Percentiles rank a stretch among this genome's conserved stretches.
These are phyloP conservation scores for Rusavskia elegans DNA, from an alignment of 495 filamentous ascomycete species.

Conservation along the genomic window DNA sequence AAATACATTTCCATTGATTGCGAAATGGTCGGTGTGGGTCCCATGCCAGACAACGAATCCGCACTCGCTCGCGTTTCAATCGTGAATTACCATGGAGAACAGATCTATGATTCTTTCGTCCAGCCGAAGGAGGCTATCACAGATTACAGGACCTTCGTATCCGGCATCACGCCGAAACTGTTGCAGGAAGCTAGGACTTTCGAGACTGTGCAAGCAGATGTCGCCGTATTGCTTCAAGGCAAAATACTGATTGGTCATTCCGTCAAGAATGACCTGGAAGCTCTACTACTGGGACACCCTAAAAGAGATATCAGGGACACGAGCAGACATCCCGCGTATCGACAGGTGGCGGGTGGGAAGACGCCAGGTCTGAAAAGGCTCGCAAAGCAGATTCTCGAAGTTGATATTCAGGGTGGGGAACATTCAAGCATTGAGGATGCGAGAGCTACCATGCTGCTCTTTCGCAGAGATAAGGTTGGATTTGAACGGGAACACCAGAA, in stretches of 20 bases:
- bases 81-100: constrained; percentile 81
- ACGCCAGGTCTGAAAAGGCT: constrained; percentile 65
- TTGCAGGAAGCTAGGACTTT: constrained; percentile 55
- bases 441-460: constrained; percentile 72
- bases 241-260: constrained; percentile 79
- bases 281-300: constrained; percentile 59
- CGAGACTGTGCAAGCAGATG: constrained; percentile 54
- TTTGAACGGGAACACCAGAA: constrained; percentile 69
- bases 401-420: constrained; percentile 67
- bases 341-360: constrained; percentile 54
- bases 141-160: constrained; percentile 78
- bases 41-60: constrained; percentile 45
- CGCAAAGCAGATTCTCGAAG: constrained; percentile 58
- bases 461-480: constrained; percentile 58
- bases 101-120: constrained; percentile 86
- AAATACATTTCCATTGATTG: constrained; percentile 91
- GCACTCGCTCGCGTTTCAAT: constrained; percentile 70
- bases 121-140: constrained; percentile 58
- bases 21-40: constrained; percentile 91
- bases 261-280: constrained; percentile 71
- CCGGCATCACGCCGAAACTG: constrained; percentile 56
- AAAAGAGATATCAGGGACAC: constrained; percentile 71
- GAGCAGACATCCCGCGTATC: constrained; percentile 55
- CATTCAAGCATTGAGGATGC: constrained; percentile 81
- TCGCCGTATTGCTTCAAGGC: constrained; percentile 54